Evolutionary conservation across 805 yeast species (phyloP).

Genomic region (Kazachstania viticola): DNA sequence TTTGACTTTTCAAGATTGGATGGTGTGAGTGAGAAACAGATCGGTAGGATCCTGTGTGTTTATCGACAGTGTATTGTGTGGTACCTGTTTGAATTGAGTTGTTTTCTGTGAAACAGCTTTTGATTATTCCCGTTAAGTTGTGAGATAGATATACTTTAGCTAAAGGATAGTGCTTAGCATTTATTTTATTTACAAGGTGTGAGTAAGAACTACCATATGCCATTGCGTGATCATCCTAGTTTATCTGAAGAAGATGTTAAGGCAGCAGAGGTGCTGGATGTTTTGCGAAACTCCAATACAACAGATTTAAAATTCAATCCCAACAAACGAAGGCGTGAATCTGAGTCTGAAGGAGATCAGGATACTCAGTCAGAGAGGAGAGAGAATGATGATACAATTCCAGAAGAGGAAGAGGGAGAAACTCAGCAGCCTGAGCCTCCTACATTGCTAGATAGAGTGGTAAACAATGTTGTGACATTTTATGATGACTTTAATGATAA

Average conservation of each 20-base stretch:
- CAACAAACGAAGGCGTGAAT: neutral
- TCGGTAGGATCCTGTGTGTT: too few relatives aligned
- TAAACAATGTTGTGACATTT: constrained; percentile 38
- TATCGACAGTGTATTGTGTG: too few relatives aligned
- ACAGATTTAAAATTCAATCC: neutral
- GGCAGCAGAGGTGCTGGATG: constrained; percentile 20
- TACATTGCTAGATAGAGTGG: constrained; percentile 18
- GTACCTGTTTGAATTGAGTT: too few relatives aligned
- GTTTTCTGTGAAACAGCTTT: too few relatives aligned
- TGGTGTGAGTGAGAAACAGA: too few relatives aligned
- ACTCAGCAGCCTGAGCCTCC: constrained; percentile 1
- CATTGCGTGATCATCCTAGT: constrained; percentile 4
- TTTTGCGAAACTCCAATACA: constrained; percentile 10
- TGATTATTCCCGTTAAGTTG: too few relatives aligned
- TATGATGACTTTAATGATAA: constrained; percentile 28
- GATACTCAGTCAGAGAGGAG: constrained; percentile 1
- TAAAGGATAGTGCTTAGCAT: too few relatives aligned
- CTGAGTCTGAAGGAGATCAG: neutral
- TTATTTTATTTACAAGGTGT: too few relatives aligned
- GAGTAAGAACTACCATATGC: constrained; percentile 1
- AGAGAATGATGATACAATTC: neutral
- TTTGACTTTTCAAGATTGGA: too few relatives aligned
- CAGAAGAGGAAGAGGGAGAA: neutral
- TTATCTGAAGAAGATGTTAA: constrained; percentile 19
- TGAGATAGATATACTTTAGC: too few relatives aligned